Evolutionary conservation across 2,329 filamentous ascomycete species (phyloP), one percentile per base, ranked within the genome.

Genomic region (Apiospora marii): DNA sequence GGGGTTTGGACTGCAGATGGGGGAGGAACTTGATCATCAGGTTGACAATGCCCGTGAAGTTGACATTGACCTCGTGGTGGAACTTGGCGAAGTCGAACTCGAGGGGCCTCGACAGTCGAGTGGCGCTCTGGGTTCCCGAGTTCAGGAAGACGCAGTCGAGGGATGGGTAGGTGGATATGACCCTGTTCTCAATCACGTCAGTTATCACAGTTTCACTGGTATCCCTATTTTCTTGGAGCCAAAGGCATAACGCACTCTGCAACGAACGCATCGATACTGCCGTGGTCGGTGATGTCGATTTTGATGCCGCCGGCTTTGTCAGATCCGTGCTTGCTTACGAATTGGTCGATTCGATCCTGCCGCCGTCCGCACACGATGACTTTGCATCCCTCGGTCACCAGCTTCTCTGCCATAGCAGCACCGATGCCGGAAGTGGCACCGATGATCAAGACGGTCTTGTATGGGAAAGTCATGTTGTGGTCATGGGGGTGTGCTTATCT

Each of bases 381-480:
- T 70, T 83, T 82, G 14, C 82, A 80, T 27, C 85, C 85, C 58
- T 81, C 78, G 10, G 77, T 53, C 70, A 87, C 34, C 10, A 79
- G 72, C 71, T 77, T 77, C 13, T 73, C 74, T 13, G 85, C 84
- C 72, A 89, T 80, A 5, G 82, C 84, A 46, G 78, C 78, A 48
- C 87, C 87, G 68, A 89, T 89, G 64, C 86, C 87, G 22, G 85
- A 84, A 1, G 87, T 88, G 14, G 86, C 86, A 13, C 87, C 86
- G 72, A 88, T 79, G 58, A 88, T 75, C 68, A 89, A 83, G 37
- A 87, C 82, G 75, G 86, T 85, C 64, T 86, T 85, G 78, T 88
- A 88, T 30, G 81, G 82, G 75, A 87, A 87, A 27, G 82, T 71
- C 86, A 87, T 87, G 2, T 4, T 44, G 41, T 8, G 27, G 14